Conservation (phyloP, 1,139 yeast genomes). For the Debaryomyces robertsiae region DNA sequence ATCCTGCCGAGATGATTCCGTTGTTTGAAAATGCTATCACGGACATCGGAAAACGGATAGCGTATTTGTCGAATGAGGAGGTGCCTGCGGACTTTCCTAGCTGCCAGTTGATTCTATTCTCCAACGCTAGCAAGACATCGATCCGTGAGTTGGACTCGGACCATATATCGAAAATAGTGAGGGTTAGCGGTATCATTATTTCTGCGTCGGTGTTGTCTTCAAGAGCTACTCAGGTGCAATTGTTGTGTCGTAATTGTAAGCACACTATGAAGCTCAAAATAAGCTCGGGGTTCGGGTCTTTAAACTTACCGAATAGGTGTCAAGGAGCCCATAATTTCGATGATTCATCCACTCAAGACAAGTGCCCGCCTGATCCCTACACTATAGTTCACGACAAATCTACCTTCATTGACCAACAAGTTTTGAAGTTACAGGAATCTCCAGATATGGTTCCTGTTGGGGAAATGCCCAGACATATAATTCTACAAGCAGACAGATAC, state of each 20-base stretch:
- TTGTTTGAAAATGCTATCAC: constrained; percentile 88
- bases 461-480: constrained; percentile 95
- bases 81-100: constrained; percentile 65
- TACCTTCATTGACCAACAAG: constrained; percentile 90
- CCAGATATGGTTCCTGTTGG: constrained; percentile 99
- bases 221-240: constrained; percentile 80
- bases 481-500: constrained; percentile 86
- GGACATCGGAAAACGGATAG: constrained; percentile 83
- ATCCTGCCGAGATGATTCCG: constrained; percentile 88
- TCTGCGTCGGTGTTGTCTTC: constrained; percentile 89
- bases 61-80: constrained; percentile 58
- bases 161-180: constrained; percentile 84
- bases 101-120: constrained; percentile 79
- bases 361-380: constrained; percentile 91
- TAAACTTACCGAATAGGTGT: constrained; percentile 77
- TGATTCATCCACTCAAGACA: constrained; percentile 52
- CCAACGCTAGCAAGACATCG: constrained; percentile 72
- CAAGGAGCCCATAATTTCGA: constrained; percentile 58
- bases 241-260: constrained; percentile 87
- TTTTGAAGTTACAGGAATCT: constrained; percentile 88
- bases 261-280: constrained; percentile 72
- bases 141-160: constrained; percentile 85
- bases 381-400: constrained; percentile 93
- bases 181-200: constrained; percentile 91
- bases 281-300: constrained; percentile 76